Evolutionary conservation across 192 early-diverging fungal genomes (phyloP).

Genomic region (Coemansia sp.): DNA sequence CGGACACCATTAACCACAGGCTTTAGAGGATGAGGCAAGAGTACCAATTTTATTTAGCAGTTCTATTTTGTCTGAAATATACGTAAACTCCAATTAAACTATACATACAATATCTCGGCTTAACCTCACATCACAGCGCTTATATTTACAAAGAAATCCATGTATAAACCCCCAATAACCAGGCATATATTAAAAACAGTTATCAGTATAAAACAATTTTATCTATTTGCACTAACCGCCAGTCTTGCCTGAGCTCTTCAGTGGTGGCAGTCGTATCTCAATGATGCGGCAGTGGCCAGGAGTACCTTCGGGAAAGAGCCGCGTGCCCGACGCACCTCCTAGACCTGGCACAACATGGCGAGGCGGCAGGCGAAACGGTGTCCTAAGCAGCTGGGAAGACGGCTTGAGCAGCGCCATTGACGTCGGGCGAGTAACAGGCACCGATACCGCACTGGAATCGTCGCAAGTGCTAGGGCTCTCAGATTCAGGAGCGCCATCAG

Average conservation of each 20-base stretch:
- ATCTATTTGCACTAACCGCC: not conserved
- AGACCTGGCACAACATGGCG: slow-evolving; percentile 36
- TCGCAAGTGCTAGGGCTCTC: not conserved
- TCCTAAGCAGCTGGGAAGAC: not conserved
- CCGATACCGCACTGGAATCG: not conserved
- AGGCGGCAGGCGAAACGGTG: not conserved
- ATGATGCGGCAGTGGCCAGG: slow-evolving; percentile 39
- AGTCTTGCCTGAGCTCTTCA: slow-evolving; percentile 23
- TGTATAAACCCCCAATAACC: too few relatives aligned
- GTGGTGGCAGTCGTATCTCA: slow-evolving; percentile 42
- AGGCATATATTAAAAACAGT: too few relatives aligned
- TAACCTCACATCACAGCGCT: too few relatives aligned
- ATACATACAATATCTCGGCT: too few relatives aligned
- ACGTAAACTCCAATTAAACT: too few relatives aligned
- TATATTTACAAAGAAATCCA: too few relatives aligned
- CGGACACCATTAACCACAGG: too few relatives aligned
- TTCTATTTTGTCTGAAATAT: too few relatives aligned
- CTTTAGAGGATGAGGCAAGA: too few relatives aligned
- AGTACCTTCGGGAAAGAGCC: slow-evolving; percentile 36
- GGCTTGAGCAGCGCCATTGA: slow-evolving; percentile 24
- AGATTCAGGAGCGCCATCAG: not conserved
- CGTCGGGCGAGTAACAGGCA: slow-evolving; percentile 9
- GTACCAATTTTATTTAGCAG: too few relatives aligned
- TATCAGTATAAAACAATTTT: not conserved
- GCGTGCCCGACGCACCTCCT: slow-evolving; percentile 26